Evolutionary conservation across 2,329 filamentous ascomycete genomes (phyloP).

Genomic region (Epichloe baconii): DNA sequence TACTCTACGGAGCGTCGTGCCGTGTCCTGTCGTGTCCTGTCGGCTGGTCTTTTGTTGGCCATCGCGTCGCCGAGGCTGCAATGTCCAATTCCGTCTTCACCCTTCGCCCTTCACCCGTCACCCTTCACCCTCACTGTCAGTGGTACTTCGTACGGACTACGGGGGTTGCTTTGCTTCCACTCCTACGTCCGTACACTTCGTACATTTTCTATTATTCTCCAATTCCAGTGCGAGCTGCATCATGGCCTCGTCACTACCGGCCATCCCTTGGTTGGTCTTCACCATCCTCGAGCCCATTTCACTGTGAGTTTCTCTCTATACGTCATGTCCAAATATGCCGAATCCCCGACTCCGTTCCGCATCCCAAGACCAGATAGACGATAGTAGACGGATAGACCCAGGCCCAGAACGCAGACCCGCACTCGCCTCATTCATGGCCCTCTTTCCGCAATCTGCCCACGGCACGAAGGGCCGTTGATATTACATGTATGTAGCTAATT

Average conservation of each 20-base stretch:
- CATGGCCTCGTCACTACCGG: conserved; percentile 51
- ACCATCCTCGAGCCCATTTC: conserved; percentile 56
- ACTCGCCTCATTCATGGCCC: not conserved
- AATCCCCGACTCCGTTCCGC: conserved; percentile 3
- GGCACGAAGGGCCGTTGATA: not conserved
- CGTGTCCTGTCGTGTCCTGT: too few species aligned
- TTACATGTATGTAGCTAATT: conserved; percentile 5
- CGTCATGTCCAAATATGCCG: not conserved
- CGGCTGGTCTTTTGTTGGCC: not conserved
- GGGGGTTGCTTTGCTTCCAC: too few species aligned
- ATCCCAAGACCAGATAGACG: not conserved
- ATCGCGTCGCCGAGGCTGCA: not conserved
- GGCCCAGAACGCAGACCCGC: not conserved
- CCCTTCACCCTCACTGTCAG: too few species aligned
- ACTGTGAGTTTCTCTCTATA: conserved; percentile 34
- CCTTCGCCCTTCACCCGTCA: too few species aligned
- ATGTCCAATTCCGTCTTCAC: not conserved
- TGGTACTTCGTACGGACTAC: too few species aligned
- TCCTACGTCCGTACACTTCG: too few species aligned
- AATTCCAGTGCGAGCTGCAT: not conserved
- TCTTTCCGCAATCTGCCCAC: not conserved
- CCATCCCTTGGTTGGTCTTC: conserved; percentile 52
- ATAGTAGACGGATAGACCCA: not conserved
- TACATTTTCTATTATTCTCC: too few species aligned
- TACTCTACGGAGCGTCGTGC: too few species aligned